Percentiles rank a stretch among this genome's conserved stretches.
phyloP scores from a whole-genome alignment of 106 monocot species.

The Dioscorea alata region DNA sequence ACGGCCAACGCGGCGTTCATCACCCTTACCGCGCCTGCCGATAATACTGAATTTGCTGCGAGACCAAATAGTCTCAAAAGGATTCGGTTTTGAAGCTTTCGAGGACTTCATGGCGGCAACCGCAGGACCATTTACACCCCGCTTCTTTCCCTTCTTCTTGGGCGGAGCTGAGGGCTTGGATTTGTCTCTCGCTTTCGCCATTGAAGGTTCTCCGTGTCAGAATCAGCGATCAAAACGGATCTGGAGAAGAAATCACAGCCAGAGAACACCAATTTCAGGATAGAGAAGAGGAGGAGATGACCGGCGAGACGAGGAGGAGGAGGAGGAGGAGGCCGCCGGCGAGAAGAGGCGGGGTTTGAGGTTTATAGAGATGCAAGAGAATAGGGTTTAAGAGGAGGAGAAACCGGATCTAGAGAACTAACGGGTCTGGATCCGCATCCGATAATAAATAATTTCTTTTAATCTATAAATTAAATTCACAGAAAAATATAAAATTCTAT shows the following conservation, averaged over 20 bases:
- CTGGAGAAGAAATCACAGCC: no score
- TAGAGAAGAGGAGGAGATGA: neutral
- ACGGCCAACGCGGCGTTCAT: constrained; percentile 51
- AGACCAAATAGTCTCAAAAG: constrained; percentile 83
- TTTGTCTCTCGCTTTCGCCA: constrained; percentile 38
- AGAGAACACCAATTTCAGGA: no score
- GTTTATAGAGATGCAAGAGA: no score
- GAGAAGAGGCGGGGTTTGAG: neutral
- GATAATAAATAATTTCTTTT: no score
- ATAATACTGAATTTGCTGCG: constrained; percentile 70
- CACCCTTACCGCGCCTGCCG: constrained; percentile 71
- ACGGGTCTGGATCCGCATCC: no score
- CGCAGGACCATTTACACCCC: constrained; percentile 39
- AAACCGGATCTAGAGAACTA: no score
- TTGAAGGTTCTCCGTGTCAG: constrained; percentile 7
- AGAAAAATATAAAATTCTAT: no score
- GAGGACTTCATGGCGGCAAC: constrained; percentile 22
- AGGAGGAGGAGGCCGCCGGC: neutral
- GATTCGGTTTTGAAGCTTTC: constrained; percentile 46
- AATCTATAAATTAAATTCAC: no score
- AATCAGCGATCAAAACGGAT: neutral
- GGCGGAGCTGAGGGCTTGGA: neutral
- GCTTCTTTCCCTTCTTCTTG: constrained; percentile 1
- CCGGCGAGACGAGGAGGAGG: neutral
- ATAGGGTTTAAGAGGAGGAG: no score